A percentile compares a stretch with the other conserved stretches of the same genome.
phyloP scores from a whole-genome alignment of 2,329 filamentous ascomycete species.

The Hyphodiscus sp. region DNA sequence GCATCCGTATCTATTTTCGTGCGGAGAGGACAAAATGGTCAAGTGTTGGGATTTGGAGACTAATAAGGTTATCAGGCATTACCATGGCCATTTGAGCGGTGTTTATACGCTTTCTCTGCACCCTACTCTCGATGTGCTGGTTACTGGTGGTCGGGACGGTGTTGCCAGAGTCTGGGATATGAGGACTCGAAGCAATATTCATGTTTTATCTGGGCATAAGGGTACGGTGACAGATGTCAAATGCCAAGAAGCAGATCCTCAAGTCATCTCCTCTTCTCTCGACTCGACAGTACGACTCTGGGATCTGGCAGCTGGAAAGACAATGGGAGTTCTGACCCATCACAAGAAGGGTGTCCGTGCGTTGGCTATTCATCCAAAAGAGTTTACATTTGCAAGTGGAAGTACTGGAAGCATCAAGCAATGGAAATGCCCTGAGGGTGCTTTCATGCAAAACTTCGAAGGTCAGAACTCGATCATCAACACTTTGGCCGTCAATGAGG shows the following conservation, averaged over 20 bases:
- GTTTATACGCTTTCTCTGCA: slow-evolving; percentile 93
- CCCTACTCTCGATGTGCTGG: slow-evolving; percentile 87
- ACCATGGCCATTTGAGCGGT: slow-evolving; percentile 92
- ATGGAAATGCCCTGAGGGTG: slow-evolving; percentile 97
- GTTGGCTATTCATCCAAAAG: slow-evolving; percentile 76
- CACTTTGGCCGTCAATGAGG: slow-evolving; percentile 84
- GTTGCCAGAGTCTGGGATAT: slow-evolving; percentile 98
- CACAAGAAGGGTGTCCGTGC: slow-evolving; percentile 96
- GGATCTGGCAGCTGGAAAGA: slow-evolving; percentile 94
- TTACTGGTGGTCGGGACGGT: slow-evolving; percentile 90
- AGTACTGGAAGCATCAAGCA: slow-evolving; percentile 96
- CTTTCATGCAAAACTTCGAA: slow-evolving; percentile 99
- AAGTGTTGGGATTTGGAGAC: slow-evolving; percentile 99
- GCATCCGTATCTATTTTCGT: slow-evolving; percentile 96
- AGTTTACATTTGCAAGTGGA: slow-evolving; percentile 93
- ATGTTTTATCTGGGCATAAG: slow-evolving; percentile 87
- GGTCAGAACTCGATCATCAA: slow-evolving; percentile 97
- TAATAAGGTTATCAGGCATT: slow-evolving; percentile 98
- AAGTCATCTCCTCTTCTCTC: slow-evolving; percentile 88
- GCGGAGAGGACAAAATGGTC: slow-evolving; percentile 98
- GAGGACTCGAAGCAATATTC: slow-evolving; percentile 91
- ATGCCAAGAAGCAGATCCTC: slow-evolving; percentile 93
- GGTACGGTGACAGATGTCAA: slow-evolving; percentile 83
- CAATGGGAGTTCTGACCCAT: slow-evolving; percentile 91
- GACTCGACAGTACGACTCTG: slow-evolving; percentile 88